A percentile compares a stretch with the other conserved stretches of the same genome.
These are phyloP conservation scores for Tephrocybe sp. DNA, from an alignment of 768 basidiomycete genomes.

Conservation along the genomic window DNA sequence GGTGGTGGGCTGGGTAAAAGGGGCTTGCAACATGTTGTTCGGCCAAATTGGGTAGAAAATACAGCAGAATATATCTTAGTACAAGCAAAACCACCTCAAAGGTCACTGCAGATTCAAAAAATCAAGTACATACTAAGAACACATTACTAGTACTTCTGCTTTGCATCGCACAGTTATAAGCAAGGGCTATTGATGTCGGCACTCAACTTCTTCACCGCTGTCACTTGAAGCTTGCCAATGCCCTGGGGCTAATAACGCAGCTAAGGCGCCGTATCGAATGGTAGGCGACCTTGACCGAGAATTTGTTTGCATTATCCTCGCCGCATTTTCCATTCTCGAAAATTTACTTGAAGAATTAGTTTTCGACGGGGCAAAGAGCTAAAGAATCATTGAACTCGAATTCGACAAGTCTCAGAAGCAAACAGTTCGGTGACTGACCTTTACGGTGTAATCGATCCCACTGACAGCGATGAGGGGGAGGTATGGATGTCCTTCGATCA, in stretches of 20 bases:
- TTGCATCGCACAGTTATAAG: neutral
- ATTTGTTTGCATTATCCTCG: constrained; percentile 58
- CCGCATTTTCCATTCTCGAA: constrained; percentile 51
- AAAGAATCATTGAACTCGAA: constrained; percentile 5
- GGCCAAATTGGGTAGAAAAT: constrained; percentile 12
- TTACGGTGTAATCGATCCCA: constrained; percentile 84
- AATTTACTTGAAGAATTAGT: constrained; percentile 36
- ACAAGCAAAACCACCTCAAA: neutral
- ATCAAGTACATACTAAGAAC: neutral
- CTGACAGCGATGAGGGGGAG: constrained; percentile 82
- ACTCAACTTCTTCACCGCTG: constrained; percentile 22
- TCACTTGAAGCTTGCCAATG: constrained; percentile 19
- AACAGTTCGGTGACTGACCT: constrained; percentile 41
- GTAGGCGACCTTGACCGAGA: constrained; percentile 28
- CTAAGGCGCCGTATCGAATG: constrained; percentile 25
- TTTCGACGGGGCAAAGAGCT: constrained; percentile 67
- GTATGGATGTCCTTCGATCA: constrained; percentile 79
- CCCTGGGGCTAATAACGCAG: constrained; percentile 23
- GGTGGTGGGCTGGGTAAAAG: constrained; percentile 17
- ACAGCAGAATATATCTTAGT: neutral
- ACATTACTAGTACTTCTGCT: no score
- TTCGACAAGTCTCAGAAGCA: neutral
- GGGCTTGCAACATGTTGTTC: constrained; percentile 9
- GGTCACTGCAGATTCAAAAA: neutral
- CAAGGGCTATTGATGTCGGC: constrained; percentile 23